A percentile compares a stretch with the other conserved stretches of the same genome.
Evolutionary conservation across 129 eudicot species (phyloP).

Genomic region (Arctium lappa): DNA sequence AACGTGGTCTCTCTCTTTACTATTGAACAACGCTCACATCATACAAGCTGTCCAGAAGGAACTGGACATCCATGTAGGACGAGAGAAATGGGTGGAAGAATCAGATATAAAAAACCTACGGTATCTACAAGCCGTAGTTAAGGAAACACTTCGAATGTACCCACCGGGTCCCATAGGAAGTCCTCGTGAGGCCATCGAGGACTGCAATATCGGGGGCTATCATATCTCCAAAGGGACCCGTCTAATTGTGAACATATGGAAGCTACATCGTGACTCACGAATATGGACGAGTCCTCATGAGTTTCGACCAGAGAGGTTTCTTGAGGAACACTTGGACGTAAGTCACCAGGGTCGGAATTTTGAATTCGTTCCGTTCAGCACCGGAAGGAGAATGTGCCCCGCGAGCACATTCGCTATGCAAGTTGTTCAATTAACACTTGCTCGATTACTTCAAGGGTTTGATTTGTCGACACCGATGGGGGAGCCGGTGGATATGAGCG

Average conservation of each 20-base stretch:
- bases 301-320: constrained; percentile 39
- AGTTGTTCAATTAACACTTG: constrained; percentile 26
- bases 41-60: too few species aligned
- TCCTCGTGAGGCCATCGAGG: constrained; percentile 44
- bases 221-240: constrained; percentile 41
- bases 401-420: constrained; percentile 20
- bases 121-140: constrained; percentile 41
- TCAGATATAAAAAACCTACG: constrained; percentile 34
- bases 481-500: constrained; percentile 17
- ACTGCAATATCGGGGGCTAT: constrained; percentile 34
- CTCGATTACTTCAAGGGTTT: constrained; percentile 33
- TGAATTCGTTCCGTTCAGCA: constrained; percentile 36
- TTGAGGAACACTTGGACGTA: constrained; percentile 12
- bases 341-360: constrained; percentile 19
- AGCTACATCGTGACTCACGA: constrained; percentile 43
- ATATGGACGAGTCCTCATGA: constrained; percentile 37
- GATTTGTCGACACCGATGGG: constrained; percentile 23
- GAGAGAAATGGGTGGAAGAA: constrained; percentile 36
- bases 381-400: constrained; percentile 39
- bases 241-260: constrained; percentile 49
- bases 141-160: constrained; percentile 54
- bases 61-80: constrained; percentile 39
- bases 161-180: constrained; percentile 56
- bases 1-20: too few species aligned
- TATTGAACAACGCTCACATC: too few species aligned